These are phyloP conservation scores for Tricholoma sp. DNA, from an alignment of 768 basidiomycete genomes.

Conservation along the genomic window DNA sequence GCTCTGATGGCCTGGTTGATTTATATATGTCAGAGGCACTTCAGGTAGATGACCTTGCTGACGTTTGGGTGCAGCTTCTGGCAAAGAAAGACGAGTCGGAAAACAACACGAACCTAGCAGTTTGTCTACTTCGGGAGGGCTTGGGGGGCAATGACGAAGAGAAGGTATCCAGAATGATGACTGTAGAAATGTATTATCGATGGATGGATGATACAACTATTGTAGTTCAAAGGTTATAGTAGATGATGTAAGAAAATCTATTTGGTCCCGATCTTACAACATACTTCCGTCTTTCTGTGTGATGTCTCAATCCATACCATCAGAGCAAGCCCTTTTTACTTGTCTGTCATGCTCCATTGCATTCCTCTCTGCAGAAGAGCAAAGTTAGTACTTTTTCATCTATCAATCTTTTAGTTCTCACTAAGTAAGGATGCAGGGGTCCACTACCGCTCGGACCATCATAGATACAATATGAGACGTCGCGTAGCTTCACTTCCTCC, in stretches of 20 bases:
- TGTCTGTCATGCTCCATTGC: conserved; percentile 91
- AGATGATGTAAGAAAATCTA: conserved; percentile 7
- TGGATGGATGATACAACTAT: conserved; percentile 63
- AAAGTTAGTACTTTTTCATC: conserved; percentile 47
- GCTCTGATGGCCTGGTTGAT: conserved; percentile 49
- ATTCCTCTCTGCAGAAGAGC: conserved; percentile 76
- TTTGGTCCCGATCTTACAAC: no score
- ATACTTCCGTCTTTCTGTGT: no score
- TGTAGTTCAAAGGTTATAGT: conserved; percentile 33
- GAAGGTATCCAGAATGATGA: conserved; percentile 39
- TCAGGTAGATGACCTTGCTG: conserved; percentile 23
- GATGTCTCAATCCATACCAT: conserved; percentile 8
- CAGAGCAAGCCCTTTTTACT: conserved; percentile 54
- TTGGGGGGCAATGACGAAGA: conserved; percentile 39
- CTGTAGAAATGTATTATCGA: conserved; percentile 38
- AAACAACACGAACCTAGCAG: conserved; percentile 28
- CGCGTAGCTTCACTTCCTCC: conserved; percentile 88
- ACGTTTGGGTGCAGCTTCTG: conserved; percentile 34
- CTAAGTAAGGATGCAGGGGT: conserved; percentile 40
- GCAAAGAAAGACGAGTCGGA: conserved; percentile 14
- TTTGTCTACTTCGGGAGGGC: conserved; percentile 38
- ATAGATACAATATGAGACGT: conserved; percentile 98
- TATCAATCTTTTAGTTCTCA: not conserved
- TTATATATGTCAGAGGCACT: conserved; percentile 31
- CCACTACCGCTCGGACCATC: conserved; percentile 92